These are phyloP conservation scores for Euclidium syriacum DNA, from an alignment of 345 rosid genomes.

Conservation along the genomic window DNA sequence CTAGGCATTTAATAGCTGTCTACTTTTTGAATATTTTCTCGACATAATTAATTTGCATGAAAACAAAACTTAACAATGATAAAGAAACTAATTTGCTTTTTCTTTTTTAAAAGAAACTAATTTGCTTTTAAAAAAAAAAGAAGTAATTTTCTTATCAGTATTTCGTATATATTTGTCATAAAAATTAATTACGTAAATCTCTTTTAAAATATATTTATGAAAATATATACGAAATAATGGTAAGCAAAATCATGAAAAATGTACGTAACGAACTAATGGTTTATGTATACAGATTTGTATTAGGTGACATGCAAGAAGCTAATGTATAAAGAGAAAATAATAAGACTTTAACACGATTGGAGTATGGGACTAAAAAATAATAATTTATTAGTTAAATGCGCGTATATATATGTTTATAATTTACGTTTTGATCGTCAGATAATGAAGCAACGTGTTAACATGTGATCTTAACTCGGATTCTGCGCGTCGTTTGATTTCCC, in stretches of 20 bases:
- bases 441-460: constrained; percentile 24
- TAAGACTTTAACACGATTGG: neutral
- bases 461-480: constrained; percentile 28
- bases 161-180: too few relatives aligned
- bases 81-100: too few relatives aligned
- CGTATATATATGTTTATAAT: neutral
- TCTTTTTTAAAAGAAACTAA: too few relatives aligned
- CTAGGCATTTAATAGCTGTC: neutral
- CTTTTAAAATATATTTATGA: neutral
- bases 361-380: neutral
- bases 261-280: neutral
- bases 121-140: too few relatives aligned
- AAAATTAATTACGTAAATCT: too few relatives aligned
- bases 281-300: neutral
- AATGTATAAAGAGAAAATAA: neutral
- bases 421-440: neutral
- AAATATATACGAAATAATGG: too few relatives aligned
- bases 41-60: neutral
- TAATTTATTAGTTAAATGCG: neutral
- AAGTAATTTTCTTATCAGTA: too few relatives aligned
- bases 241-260: neutral
- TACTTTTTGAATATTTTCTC: neutral
- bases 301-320: constrained; percentile 4
- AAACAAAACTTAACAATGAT: neutral
- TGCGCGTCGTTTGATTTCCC: constrained; percentile 27